These are phyloP conservation scores for Pleurotus salmoneostramineus DNA, from an alignment of 768 basidiomycete species.

Conservation along the genomic window DNA sequence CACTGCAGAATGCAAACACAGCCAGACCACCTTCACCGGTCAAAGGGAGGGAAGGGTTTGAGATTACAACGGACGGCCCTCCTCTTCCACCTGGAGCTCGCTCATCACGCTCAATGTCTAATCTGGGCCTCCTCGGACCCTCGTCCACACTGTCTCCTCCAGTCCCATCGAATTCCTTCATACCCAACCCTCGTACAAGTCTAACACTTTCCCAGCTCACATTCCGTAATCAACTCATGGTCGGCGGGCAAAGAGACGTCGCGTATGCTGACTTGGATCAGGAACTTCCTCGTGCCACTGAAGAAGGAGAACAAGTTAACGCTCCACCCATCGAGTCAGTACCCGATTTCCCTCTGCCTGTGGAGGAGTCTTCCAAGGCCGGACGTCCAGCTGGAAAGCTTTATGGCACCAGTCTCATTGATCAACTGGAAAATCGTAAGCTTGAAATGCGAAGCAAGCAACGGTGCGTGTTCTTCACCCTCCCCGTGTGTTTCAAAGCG, in stretches of 20 bases:
- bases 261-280: conserved; percentile 57
- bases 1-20: conserved; percentile 53
- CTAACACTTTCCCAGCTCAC: conserved; percentile 79
- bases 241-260: conserved; percentile 63
- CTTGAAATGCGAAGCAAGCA: conserved; percentile 78
- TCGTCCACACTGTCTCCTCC: conserved; percentile 22
- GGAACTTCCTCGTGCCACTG: conserved; percentile 63
- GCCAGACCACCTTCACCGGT: conserved; percentile 28
- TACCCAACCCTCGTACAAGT: conserved; percentile 71
- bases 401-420: conserved; percentile 86
- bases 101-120: conserved; percentile 46
- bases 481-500: conserved; percentile 1
- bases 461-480: conserved; percentile 46
- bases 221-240: conserved; percentile 76
- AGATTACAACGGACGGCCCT: conserved; percentile 62
- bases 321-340: conserved; percentile 38
- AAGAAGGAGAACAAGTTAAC: conserved; percentile 77
- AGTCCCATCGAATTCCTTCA: conserved; percentile 63
- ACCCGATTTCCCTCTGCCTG: conserved; percentile 27
- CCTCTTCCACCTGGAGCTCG: conserved; percentile 77
- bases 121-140: conserved; percentile 27
- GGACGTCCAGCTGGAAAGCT: conserved; percentile 74
- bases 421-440: conserved; percentile 83
- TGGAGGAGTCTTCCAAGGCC: conserved; percentile 28
- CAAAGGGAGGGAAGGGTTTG: conserved; percentile 53